A percentile compares a stretch with the other conserved stretches of the same genome.
Evolutionary conservation across 2,329 filamentous ascomycete species (phyloP).

Genomic region (Ambrosiella xylebori): DNA sequence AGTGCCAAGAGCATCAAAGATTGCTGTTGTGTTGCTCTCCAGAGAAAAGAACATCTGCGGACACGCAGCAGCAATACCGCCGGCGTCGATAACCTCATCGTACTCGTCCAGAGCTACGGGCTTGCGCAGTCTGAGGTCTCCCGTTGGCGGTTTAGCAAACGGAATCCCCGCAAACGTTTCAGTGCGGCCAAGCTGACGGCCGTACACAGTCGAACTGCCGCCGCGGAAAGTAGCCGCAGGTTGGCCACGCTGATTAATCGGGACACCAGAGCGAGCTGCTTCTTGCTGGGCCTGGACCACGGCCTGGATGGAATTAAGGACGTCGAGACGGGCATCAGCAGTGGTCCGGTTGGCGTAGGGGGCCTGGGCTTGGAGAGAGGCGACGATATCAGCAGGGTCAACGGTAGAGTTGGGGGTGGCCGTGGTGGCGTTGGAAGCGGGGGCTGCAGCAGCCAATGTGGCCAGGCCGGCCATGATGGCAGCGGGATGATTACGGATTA

Average conservation of each 20-base stretch:
- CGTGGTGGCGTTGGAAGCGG: not conserved
- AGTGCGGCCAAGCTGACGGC: constrained; percentile 19
- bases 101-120: constrained; percentile 33
- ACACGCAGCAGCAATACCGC: constrained; percentile 31
- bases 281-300: constrained; percentile 2
- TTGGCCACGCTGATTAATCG: constrained; percentile 1
- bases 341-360: not conserved
- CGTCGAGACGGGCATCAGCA: constrained; percentile 1
- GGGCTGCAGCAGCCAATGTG: not conserved
- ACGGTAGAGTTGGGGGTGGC: not conserved
- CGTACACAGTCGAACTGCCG: constrained; percentile 13
- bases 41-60: constrained; percentile 40
- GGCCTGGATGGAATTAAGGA: not conserved
- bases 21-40: constrained; percentile 18
- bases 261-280: constrained; percentile 5
- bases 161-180: constrained; percentile 48
- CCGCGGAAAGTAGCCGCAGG: not conserved
- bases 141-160: constrained; percentile 43
- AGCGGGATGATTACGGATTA: not conserved
- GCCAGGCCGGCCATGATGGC: not conserved
- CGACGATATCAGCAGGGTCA: not conserved
- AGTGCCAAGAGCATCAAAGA: constrained; percentile 22
- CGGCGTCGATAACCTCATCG: constrained; percentile 36
- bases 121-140: constrained; percentile 39
- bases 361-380: constrained; percentile 3